These are phyloP conservation scores for Talaromyces rugulosus DNA, from an alignment of 2,329 filamentous ascomycete species.

Conservation along the genomic window DNA sequence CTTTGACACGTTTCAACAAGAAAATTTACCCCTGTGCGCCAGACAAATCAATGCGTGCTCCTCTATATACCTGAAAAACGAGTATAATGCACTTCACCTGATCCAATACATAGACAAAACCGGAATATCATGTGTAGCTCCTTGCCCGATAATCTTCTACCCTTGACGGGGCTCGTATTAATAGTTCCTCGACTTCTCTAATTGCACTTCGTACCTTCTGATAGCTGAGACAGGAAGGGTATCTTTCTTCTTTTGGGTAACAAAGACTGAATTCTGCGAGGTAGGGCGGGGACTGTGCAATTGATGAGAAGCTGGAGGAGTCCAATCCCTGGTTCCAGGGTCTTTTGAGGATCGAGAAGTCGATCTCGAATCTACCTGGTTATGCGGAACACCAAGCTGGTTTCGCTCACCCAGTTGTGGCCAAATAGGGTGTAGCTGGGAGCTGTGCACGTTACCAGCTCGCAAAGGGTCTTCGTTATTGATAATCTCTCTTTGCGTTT, in stretches of 20 bases:
- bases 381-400: not conserved
- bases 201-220: conserved; percentile 16
- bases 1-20: not conserved
- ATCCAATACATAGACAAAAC: not conserved
- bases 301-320: not conserved
- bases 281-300: not conserved
- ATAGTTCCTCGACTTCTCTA: conserved; percentile 13
- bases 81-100: not conserved
- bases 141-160: not conserved
- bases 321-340: not conserved
- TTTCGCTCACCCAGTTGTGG: not conserved
- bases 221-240: conserved; percentile 13
- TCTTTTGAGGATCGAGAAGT: not conserved
- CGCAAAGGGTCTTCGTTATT: conserved; percentile 32
- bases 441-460: not conserved
- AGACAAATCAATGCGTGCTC: not conserved
- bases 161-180: not conserved
- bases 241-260: conserved; percentile 10
- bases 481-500: conserved; percentile 16
- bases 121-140: not conserved
- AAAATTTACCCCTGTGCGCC: not conserved
- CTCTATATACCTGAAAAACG: not conserved
- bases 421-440: not conserved
- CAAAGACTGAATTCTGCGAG: conserved; percentile 5
- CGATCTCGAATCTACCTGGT: not conserved